Conservation (phyloP, 1,284 basidiomycete genomes). For the Malassezia arunalokei region DNA sequence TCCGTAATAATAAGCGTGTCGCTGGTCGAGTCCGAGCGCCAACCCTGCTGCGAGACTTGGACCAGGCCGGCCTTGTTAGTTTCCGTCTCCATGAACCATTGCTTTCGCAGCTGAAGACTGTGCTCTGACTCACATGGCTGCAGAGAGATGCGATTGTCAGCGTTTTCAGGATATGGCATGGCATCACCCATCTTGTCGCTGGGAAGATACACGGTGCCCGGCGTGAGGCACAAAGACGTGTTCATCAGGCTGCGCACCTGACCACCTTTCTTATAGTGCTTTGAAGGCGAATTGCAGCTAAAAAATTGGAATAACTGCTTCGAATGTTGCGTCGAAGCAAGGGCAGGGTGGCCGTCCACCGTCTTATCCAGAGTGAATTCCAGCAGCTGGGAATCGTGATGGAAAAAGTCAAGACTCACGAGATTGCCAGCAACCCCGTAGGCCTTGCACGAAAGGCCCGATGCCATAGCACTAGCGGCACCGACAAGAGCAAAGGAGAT, state of each 20-base stretch:
- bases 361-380: not conserved
- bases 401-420: not conserved
- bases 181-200: not conserved
- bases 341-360: slow-evolving; percentile 2
- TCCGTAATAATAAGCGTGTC: slow-evolving; percentile 6
- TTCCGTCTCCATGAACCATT: slow-evolving; percentile 5
- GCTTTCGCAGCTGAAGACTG: not conserved
- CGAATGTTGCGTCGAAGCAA: not conserved
- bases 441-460: not conserved
- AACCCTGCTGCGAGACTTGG: slow-evolving; percentile 4
- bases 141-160: slow-evolving; percentile 3
- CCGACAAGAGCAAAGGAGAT: too few species aligned
- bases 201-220: not conserved
- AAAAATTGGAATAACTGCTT: slow-evolving; percentile 2
- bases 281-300: not conserved
- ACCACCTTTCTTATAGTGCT: slow-evolving; percentile 4
- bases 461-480: not conserved
- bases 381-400: not conserved
- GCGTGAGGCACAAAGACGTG: slow-evolving; percentile 1
- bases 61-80: not conserved
- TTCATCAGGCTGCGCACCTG: slow-evolving; percentile 3
- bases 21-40: slow-evolving; percentile 2
- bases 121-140: not conserved
- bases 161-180: not conserved
- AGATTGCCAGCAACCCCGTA: not conserved